These are phyloP conservation scores for Coffea humblotiana DNA, from an alignment of 305 asterid species.

Conservation along the genomic window DNA sequence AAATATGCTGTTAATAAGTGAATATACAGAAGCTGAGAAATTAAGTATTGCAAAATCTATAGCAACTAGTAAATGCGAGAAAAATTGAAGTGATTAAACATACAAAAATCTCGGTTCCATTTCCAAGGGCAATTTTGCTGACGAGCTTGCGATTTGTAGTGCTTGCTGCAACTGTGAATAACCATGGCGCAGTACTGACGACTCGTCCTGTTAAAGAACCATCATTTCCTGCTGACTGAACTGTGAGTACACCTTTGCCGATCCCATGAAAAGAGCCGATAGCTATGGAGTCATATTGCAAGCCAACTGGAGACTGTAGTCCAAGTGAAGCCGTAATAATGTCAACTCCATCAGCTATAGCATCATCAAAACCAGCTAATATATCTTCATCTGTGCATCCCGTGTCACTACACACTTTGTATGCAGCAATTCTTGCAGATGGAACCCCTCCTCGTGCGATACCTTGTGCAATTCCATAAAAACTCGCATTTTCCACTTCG, in stretches of 20 bases:
- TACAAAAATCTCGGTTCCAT: constrained; percentile 2
- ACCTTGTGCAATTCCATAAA: constrained; percentile 37
- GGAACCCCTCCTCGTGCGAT: constrained; percentile 52
- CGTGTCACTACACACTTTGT: not conserved
- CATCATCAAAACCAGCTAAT: constrained; percentile 22
- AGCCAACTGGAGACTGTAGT: not conserved
- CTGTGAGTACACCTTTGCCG: constrained; percentile 19
- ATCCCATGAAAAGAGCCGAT: constrained; percentile 20
- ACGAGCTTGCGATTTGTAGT: constrained; percentile 9
- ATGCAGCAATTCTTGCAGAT: constrained; percentile 37
- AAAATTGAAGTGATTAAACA: not conserved
- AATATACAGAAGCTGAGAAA: no score
- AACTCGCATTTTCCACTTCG: constrained; percentile 31
- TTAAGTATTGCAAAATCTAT: no score
- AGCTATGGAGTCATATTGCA: not conserved
- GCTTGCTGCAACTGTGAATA: constrained; percentile 21
- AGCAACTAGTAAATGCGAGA: not conserved
- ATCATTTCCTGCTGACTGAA: constrained; percentile 19
- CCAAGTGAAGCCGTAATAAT: constrained; percentile 18
- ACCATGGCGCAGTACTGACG: constrained; percentile 14
- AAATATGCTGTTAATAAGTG: no score
- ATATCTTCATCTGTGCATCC: constrained; percentile 3
- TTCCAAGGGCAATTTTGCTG: constrained; percentile 8
- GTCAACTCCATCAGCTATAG: constrained; percentile 24
- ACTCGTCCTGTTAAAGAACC: not conserved